Evolutionary conservation across 1,139 yeast genomes (phyloP), one percentile per base, ranked within the genome.

Genomic region (Sugiyamaella neomexicana): DNA sequence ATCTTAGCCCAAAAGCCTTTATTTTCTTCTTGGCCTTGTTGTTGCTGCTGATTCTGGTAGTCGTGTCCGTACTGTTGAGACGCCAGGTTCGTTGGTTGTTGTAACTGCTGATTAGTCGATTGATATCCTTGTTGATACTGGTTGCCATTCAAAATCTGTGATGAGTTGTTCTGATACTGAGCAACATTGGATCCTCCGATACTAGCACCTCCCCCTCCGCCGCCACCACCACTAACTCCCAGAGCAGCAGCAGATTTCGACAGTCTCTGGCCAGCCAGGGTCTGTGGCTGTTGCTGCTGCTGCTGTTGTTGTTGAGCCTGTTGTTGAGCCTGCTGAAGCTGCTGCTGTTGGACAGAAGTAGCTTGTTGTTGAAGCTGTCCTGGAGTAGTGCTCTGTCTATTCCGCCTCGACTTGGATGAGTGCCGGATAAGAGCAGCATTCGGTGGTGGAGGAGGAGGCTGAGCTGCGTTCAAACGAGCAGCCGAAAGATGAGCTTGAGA

Each of bases 1-100:
- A 68, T 60, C 55, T 64, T 66, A 29, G 63, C 60, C 67, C 69
- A 69, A 52, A 68, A 63, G 12, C 72, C 72, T 50, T 62, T 63
- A 55, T 60, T 59, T 54, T 65, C 70, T 27, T 56, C 62, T 3
- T 42, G 52, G 5, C 52, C 49, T 56, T 56, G 55, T 45, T 62
- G 58, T 42, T 48, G 46, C 46, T 63, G 65, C 46, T 63, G 65
- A 32, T 56, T 41, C 53, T 58, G 60, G 46, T 60, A 52, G 31
- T 54, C 52, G 15, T 46, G 39, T 25, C 49, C 59, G 37, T 55
- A 58, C 37, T 51, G 60, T 44, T 62, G 64, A 25, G 58, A 57
- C 8, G 55, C 54, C 17, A 42, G 48, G 32, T 38, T 50, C 27
- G 57, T 46, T 10, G 50, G 54, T 44, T 37, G 54, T 43, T 59